phyloP scores from a whole-genome alignment of 1,284 basidiomycete genomes.

The Wallemia mellicola region DNA sequence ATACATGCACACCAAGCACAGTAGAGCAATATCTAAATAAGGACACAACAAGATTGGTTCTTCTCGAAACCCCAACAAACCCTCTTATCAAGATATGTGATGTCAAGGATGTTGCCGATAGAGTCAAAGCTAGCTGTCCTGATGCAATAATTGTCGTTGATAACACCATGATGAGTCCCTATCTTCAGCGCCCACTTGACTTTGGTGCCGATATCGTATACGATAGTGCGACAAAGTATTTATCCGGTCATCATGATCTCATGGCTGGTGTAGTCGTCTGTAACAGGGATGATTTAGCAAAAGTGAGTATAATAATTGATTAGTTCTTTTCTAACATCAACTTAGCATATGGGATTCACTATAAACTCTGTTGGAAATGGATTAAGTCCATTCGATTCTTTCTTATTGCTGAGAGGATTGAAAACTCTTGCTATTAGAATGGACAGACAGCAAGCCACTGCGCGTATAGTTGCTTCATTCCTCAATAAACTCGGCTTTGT shows the following conservation, averaged over 20 bases:
- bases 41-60: conserved; percentile 60
- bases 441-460: conserved; percentile 68
- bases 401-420: conserved; percentile 76
- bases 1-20: conserved; percentile 46
- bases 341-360: conserved; percentile 55
- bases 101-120: conserved; percentile 42
- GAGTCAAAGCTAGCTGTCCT: conserved; percentile 51
- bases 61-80: conserved; percentile 92
- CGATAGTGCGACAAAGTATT: conserved; percentile 91
- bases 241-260: conserved; percentile 92
- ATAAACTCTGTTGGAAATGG: conserved; percentile 97
- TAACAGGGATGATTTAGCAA: conserved; percentile 64
- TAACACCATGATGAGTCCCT: conserved; percentile 99
- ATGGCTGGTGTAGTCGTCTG: conserved; percentile 91
- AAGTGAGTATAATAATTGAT: conserved; percentile 21
- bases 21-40: conserved; percentile 34
- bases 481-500: conserved; percentile 63
- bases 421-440: conserved; percentile 93
- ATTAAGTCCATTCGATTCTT: conserved; percentile 78
- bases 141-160: conserved; percentile 72
- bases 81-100: conserved; percentile 88
- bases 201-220: conserved; percentile 92
- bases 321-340: conserved; percentile 1
- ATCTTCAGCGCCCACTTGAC: conserved; percentile 79
- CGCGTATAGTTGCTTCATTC: conserved; percentile 61